Percentiles rank a stretch among this genome's conserved stretches.
Evolutionary conservation across 345 rosid genomes (phyloP).

Genomic region (Citrus medica): DNA sequence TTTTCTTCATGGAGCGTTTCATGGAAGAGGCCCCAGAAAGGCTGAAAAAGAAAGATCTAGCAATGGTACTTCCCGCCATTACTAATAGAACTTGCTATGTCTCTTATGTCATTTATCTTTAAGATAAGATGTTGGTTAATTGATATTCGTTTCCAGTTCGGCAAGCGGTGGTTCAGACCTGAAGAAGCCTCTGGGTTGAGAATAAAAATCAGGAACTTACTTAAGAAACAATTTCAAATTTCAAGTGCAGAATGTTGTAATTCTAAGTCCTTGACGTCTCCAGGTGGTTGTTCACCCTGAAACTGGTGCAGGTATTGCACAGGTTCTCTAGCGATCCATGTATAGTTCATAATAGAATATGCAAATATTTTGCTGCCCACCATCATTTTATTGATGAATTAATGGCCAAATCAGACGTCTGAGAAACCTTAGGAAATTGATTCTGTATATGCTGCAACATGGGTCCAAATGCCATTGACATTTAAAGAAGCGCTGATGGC

Average conservation of each 20-base stretch:
- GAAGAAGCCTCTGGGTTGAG: constrained; percentile 85
- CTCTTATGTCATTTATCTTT: not conserved
- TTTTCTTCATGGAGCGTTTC: constrained; percentile 82
- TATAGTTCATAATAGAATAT: constrained; percentile 8
- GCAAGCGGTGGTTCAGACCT: constrained; percentile 83
- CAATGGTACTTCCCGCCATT: constrained; percentile 48
- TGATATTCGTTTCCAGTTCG: constrained; percentile 49
- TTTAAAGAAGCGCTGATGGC: no score
- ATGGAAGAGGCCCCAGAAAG: constrained; percentile 81
- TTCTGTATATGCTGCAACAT: not conserved
- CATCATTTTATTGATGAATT: not conserved
- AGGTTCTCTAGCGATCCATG: constrained; percentile 4
- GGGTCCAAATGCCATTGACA: constrained; percentile 2
- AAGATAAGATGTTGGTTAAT: not conserved
- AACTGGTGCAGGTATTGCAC: constrained; percentile 4
- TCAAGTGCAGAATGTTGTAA: constrained; percentile 11
- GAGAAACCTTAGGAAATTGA: not conserved
- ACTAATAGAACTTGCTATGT: not conserved
- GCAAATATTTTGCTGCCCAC: not conserved
- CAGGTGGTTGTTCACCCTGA: constrained; percentile 21
- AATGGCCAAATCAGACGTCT: not conserved
- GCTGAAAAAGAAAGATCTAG: constrained; percentile 66
- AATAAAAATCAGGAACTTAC: constrained; percentile 51
- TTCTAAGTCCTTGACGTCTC: constrained; percentile 8
- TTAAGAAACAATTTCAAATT: constrained; percentile 43